Base-by-base conservation (phyloP, 2,329 filamentous ascomycete genomes). In the Elsinoe perseae region DNA sequence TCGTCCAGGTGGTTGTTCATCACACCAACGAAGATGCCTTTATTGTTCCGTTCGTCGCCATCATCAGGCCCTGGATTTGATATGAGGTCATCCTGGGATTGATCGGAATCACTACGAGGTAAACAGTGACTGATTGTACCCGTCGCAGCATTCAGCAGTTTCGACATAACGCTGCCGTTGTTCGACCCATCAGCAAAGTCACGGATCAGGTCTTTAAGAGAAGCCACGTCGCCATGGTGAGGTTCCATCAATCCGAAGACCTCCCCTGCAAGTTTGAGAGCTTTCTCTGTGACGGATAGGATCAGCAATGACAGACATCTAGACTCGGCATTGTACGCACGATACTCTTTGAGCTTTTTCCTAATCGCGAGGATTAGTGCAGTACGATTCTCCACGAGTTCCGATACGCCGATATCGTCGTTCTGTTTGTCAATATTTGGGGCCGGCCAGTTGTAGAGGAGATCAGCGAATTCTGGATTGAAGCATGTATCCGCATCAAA, bases 281-380 rank as follows among this genome's bases (percentile, higher is more conserved):
- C 50, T 21, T 57, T 38, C 20, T 57, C 56, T 57, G 14, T 2
- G 5, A 1, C 9, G 1, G 4, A 28, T 9, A 44, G 20, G 3
- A 5, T 7, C 9, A 28, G 1, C 9, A 5, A 3, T 14, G 2
- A 28, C 21, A 9, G 16, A 30, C 28, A 30, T 5, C 6, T 6
- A 30, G 28, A 30, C 28, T 6, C 5, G 28, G 12, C 28, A 2
- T 8, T 16, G 7, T 2, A 21, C 50, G 30, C 46, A 57, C 56
- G 56, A 25, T 57, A 57, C 6, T 57, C 56, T 23, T 57, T 57
- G 16, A 57, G 34, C 21, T 42, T 54, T 28, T 34, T 16, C n/a
- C 50, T 28, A 5, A 57, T 54, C 9, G 42, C 54, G 20, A 43
- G 42, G 2, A 57, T 20, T 20, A 54, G n/a, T 12, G 27, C 34